Evolutionary conservation across 2,329 filamentous ascomycete genomes (phyloP).

Genomic region (Xylariales sp.): DNA sequence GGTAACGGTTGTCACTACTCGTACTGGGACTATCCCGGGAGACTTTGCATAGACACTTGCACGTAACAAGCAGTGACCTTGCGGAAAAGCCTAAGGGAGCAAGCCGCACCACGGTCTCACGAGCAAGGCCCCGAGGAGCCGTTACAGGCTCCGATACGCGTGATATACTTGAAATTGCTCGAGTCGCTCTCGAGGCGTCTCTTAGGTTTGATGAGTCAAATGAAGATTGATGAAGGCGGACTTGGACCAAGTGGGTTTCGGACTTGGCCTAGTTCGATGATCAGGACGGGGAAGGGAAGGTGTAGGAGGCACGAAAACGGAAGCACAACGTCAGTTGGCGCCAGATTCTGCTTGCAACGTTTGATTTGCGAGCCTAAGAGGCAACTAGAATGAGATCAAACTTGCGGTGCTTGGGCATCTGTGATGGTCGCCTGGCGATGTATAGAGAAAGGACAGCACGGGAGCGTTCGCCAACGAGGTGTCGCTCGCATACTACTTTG

Average conservation of each 20-base stretch:
- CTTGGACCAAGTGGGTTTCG: slow-evolving; percentile 3
- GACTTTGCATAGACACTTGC: slow-evolving; percentile 29
- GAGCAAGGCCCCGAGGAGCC: slow-evolving; percentile 48
- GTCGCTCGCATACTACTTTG: no score
- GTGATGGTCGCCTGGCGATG: no score
- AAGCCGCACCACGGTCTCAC: slow-evolving; percentile 37
- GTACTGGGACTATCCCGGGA: slow-evolving; percentile 37
- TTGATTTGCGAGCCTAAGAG: no score
- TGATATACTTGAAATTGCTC: slow-evolving; percentile 4
- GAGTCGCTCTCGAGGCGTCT: not conserved
- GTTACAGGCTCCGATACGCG: slow-evolving; percentile 20
- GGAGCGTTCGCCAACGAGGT: no score
- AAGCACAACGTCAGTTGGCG: no score
- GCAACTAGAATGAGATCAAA: no score
- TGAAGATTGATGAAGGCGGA: not conserved
- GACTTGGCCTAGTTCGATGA: not conserved
- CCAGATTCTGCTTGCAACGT: no score
- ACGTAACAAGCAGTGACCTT: slow-evolving; percentile 37
- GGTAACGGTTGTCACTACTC: slow-evolving; percentile 23
- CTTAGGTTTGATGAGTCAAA: not conserved
- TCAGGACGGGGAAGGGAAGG: not conserved
- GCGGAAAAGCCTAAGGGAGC: slow-evolving; percentile 31
- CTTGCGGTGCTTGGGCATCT: no score
- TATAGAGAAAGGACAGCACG: no score
- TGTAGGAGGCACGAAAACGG: not conserved